Percentiles rank a stretch among this genome's conserved stretches.
Conservation (phyloP, 345 rosid genomes). For the Gossypium stocksii region DNA sequence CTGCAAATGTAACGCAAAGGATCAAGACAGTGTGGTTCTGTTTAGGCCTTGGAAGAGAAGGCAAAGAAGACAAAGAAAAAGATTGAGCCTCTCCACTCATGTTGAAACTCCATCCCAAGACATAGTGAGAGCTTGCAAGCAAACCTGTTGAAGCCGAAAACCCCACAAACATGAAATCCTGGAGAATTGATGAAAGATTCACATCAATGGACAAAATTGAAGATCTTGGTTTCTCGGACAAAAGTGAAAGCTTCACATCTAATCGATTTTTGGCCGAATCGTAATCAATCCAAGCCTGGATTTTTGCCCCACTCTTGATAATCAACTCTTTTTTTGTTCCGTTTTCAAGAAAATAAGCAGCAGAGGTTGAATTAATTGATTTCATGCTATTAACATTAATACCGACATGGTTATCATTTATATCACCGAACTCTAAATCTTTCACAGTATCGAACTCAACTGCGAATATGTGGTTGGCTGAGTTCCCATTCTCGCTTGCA, state of each 20-base stretch:
- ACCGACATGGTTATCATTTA: conserved; percentile 79
- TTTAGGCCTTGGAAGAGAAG: conserved; percentile 45
- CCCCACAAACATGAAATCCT: conserved; percentile 74
- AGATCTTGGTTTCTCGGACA: conserved; percentile 48
- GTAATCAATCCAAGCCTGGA: conserved; percentile 87
- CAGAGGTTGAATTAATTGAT: conserved; percentile 56
- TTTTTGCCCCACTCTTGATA: conserved; percentile 45
- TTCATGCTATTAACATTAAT: conserved; percentile 58
- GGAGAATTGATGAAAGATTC: conserved; percentile 52
- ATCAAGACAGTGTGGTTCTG: conserved; percentile 30
- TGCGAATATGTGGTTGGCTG: conserved; percentile 52
- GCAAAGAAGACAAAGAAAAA: conserved; percentile 54
- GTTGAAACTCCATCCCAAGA: conserved; percentile 85
- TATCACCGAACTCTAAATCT: conserved; percentile 64
- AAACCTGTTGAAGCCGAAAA: conserved; percentile 86
- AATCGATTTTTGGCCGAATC: conserved; percentile 50
- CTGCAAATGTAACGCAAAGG: conserved; percentile 36
- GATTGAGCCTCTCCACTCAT: conserved; percentile 62
- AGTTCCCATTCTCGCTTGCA: conserved; percentile 27
- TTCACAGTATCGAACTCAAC: conserved; percentile 83
- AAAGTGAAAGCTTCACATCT: conserved; percentile 66
- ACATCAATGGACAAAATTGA: conserved; percentile 56
- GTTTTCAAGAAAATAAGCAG: conserved; percentile 42
- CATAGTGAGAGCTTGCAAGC: conserved; percentile 70
- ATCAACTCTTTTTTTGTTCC: conserved; percentile 32